Percentiles rank a stretch among this genome's conserved stretches.
Conservation (phyloP, 2,329 filamentous ascomycete genomes). For the Penicillium digitatum region DNA sequence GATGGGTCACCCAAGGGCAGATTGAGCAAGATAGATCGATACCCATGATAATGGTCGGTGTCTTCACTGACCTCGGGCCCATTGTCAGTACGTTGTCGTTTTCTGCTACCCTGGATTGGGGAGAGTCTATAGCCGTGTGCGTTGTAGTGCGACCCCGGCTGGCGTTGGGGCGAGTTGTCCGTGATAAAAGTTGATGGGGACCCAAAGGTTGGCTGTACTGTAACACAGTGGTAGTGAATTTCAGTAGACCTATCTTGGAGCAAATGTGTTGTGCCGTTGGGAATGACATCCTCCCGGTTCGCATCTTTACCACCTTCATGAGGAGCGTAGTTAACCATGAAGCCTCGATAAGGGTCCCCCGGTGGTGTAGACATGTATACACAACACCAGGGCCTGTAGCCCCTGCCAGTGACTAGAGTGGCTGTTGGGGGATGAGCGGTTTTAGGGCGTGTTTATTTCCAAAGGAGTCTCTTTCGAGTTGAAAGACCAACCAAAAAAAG, state of each 20-base stretch:
- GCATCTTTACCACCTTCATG: slow-evolving; percentile 59
- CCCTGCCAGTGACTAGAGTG: slow-evolving; percentile 54
- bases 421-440: slow-evolving; percentile 9
- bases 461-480: neutral
- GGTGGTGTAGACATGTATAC: slow-evolving; percentile 67
- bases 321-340: slow-evolving; percentile 70
- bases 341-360: slow-evolving; percentile 72
- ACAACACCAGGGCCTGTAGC: slow-evolving; percentile 70
- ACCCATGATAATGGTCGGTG: slow-evolving; percentile 12
- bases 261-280: slow-evolving; percentile 53
- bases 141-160: slow-evolving; percentile 32
- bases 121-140: slow-evolving; percentile 30
- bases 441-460: neutral
- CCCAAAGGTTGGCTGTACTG: slow-evolving; percentile 34
- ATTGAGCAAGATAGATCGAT: slow-evolving; percentile 28
- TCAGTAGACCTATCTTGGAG: slow-evolving; percentile 34
- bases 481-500: slow-evolving; percentile 1
- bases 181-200: slow-evolving; percentile 32
- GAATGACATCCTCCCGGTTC: slow-evolving; percentile 61
- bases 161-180: slow-evolving; percentile 35
- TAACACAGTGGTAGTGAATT: slow-evolving; percentile 32
- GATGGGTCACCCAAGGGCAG: slow-evolving; percentile 30
- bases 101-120: slow-evolving; percentile 31
- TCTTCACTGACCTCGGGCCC: slow-evolving; percentile 24
- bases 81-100: slow-evolving; percentile 34